These are phyloP conservation scores for Vicia faba DNA, from an alignment of 306 rosid species.

Conservation along the genomic window DNA sequence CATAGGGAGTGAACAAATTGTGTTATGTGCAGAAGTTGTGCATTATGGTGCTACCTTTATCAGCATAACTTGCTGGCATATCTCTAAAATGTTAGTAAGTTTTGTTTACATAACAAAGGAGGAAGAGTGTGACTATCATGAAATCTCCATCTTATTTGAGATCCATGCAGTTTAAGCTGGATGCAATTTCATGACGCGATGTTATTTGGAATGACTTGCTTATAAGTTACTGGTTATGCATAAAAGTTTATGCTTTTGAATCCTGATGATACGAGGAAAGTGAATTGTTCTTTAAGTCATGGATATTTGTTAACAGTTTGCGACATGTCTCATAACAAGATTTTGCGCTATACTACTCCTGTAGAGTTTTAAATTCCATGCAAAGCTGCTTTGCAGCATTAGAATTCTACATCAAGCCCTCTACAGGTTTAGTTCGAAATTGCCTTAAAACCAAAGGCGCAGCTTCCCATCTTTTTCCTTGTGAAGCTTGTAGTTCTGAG, in stretches of 20 bases:
- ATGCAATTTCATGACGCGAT: not conserved
- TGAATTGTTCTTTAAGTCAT: not conserved
- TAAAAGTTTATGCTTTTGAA: not conserved
- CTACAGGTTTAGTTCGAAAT: not conserved
- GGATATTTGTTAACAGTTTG: not conserved
- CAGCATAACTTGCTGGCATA: not conserved
- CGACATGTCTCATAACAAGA: not conserved
- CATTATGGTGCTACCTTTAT: not conserved
- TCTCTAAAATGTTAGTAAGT: not conserved
- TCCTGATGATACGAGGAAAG: slow-evolving; percentile 21
- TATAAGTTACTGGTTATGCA: slow-evolving; percentile 7
- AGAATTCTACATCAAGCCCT: not conserved
- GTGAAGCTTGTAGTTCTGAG: too few species aligned
- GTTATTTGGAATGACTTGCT: not conserved
- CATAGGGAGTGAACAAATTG: not conserved
- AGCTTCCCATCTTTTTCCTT: slow-evolving; percentile 2
- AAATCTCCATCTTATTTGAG: not conserved
- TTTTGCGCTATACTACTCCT: not conserved
- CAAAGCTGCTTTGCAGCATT: not conserved
- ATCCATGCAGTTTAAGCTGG: not conserved
- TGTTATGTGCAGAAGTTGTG: not conserved
- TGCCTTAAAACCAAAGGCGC: not conserved
- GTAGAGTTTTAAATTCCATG: not conserved
- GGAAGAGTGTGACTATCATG: not conserved
- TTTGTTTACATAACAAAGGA: not conserved